Base-by-base conservation (phyloP, 75 land plant species). In the Adiantum capillusveneris region DNA sequence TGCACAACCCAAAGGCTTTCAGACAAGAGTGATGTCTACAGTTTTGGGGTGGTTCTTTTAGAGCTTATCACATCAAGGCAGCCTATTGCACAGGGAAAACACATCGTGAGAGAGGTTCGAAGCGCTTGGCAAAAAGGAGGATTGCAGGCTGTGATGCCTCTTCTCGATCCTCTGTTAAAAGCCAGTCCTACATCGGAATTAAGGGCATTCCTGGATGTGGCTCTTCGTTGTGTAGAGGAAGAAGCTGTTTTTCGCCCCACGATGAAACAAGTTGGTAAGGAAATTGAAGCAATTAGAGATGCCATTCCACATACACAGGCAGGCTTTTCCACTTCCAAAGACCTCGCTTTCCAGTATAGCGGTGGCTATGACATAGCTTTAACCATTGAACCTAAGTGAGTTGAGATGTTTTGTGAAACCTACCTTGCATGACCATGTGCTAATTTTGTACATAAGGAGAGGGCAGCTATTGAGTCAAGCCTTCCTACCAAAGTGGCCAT, bases 1-100 rank as follows among this genome's bases (percentile, higher is more conserved):
- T 90, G 78, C 60, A 79, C 77, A 77, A 79, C 85, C 11, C 92
- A 90, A 66, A 78, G 81, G 58, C 60, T 90, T 7, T 84, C 83
- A 5, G 92, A 74, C 18, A 90, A 84, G 68, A 87, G 92, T 56
- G 96, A 90, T 63, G 96, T 87, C 3, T 90, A 90, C 53, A 87
- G 96, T 53, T 87, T 84, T 53, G 96, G 96, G 14, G 88, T 90
- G 11, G 86, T 90, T 6, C 74, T 90, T 57, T 73, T 90, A 25
- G 96, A 90, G 60, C 63, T 87, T 2, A 48, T 87, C 30, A 81
- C 85, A 7, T 77, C 78, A 5, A 69, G 45, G 53, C 67, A 44
- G n/a, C 92, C 96, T n/a, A 76, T 90, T 39, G 77, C 81, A 43
- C 53, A 65, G 28, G 84, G 90, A 13, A 84, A 72, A 56, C 81